A percentile compares a stretch with the other conserved stretches of the same genome.
phyloP scores from a whole-genome alignment of 345 rosid genomes.

The Draba incana region DNA sequence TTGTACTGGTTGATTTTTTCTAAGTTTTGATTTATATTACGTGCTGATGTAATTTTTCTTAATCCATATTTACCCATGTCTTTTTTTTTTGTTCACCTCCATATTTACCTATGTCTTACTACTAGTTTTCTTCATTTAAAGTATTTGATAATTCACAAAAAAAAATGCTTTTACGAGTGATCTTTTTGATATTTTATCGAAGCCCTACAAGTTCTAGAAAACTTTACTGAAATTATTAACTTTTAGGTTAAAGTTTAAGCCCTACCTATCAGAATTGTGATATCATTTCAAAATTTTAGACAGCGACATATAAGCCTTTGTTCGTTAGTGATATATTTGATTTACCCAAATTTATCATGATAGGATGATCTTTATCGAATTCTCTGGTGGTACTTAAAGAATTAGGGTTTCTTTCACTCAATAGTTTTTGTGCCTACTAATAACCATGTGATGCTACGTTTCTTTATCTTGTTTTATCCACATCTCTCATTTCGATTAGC shows the following conservation, averaged over 20 bases:
- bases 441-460: conserved; percentile 13
- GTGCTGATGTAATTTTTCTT: not conserved
- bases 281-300: not conserved
- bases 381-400: conserved; percentile 17
- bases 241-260: not conserved
- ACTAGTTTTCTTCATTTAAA: not conserved
- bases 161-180: not conserved
- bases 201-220: not conserved
- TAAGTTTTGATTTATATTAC: too few species aligned
- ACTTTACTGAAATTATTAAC: not conserved
- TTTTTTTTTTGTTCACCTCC: too few species aligned
- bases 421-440: conserved; percentile 13
- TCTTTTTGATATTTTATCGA: not conserved
- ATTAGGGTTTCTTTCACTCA: conserved; percentile 21
- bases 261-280: not conserved
- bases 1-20: not conserved
- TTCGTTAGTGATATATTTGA: not conserved
- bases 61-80: not conserved
- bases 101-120: not conserved
- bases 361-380: conserved; percentile 5
- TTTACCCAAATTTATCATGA: not conserved
- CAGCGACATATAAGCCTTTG: not conserved
- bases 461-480: not conserved
- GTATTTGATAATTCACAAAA: not conserved
- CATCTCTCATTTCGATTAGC: not conserved